These are phyloP conservation scores for Dactylellina sp. DNA, from an alignment of 2,329 filamentous ascomycete species.

Conservation along the genomic window DNA sequence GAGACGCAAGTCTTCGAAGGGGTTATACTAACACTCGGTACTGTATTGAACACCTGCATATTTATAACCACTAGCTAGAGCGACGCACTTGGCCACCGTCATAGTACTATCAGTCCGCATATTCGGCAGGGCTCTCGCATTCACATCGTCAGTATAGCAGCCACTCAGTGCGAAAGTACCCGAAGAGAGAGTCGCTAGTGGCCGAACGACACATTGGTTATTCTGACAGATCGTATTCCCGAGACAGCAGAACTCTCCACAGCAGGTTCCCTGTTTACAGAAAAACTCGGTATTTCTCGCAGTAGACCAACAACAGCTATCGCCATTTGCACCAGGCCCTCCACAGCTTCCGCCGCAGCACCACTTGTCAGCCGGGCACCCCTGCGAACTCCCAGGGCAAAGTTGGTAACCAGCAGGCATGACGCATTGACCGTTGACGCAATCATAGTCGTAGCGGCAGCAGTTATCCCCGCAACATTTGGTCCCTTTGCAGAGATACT, in stretches of 20 bases:
- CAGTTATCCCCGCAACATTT: constrained; percentile 7
- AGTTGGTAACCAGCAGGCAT: constrained; percentile 2
- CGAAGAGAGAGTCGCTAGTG: neutral
- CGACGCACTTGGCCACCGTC: neutral
- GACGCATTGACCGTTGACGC: constrained; percentile 17
- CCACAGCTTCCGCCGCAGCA: constrained; percentile 23
- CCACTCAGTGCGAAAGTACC: neutral
- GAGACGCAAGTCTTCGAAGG: neutral
- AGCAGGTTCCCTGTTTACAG: constrained; percentile 6
- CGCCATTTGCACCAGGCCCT: constrained; percentile 22
- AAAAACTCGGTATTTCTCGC: neutral
- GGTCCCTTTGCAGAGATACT: neutral
- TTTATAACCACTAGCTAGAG: neutral
- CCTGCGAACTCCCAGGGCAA: neutral
- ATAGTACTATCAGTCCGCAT: neutral
- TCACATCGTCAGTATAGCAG: neutral
- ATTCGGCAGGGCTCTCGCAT: neutral
- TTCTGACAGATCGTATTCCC: constrained; percentile 12
- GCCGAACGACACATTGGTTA: constrained; percentile 15
- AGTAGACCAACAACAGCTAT: constrained; percentile 30
- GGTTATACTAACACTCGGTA: neutral
- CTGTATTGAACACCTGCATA: constrained; percentile 1
- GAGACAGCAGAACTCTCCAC: constrained; percentile 7
- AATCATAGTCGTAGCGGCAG: constrained; percentile 8
- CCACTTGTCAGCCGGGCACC: constrained; percentile 25